phyloP scores from a whole-genome alignment of 148 eudicot genomes.

The Rhododendron henanense region DNA sequence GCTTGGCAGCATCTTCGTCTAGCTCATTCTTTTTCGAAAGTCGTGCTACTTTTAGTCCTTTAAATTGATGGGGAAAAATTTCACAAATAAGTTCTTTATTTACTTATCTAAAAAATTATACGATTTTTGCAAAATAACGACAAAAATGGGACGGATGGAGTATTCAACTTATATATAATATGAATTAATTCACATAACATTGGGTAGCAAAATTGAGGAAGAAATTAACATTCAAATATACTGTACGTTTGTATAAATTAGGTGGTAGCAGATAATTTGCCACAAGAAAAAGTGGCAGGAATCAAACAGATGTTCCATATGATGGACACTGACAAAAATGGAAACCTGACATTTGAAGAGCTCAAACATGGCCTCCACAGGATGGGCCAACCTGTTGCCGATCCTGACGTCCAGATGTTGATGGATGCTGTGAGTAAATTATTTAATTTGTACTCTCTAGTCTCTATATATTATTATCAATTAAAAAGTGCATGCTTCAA shows the following conservation, averaged over 20 bases:
- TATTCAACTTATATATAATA: too few species aligned
- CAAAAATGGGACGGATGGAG: background rate
- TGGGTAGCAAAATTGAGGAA: background rate
- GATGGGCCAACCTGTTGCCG: slow-evolving; percentile 62
- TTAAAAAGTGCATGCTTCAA: too few species aligned
- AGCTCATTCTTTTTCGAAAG: background rate
- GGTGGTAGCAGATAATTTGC: slow-evolving; percentile 82
- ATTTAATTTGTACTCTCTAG: background rate
- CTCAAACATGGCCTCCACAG: slow-evolving; percentile 66
- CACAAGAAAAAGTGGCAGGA: slow-evolving; percentile 51
- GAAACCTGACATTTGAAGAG: slow-evolving; percentile 63
- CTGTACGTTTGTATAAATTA: background rate
- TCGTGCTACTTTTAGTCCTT: background rate
- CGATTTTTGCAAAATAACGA: too few species aligned
- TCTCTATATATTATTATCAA: too few species aligned
- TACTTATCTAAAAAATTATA: too few species aligned
- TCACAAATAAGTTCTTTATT: background rate
- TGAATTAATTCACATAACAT: background rate
- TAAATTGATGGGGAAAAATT: too few species aligned
- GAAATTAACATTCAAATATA: background rate
- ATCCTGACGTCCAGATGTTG: slow-evolving; percentile 64
- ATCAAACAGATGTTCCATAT: slow-evolving; percentile 51
- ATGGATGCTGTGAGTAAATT: slow-evolving; percentile 69
- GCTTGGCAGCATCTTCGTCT: too few species aligned
- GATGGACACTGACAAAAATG: slow-evolving; percentile 87